phyloP scores from a whole-genome alignment of 192 early-diverging fungal genomes.

The Allomyces macrogynus region DNA sequence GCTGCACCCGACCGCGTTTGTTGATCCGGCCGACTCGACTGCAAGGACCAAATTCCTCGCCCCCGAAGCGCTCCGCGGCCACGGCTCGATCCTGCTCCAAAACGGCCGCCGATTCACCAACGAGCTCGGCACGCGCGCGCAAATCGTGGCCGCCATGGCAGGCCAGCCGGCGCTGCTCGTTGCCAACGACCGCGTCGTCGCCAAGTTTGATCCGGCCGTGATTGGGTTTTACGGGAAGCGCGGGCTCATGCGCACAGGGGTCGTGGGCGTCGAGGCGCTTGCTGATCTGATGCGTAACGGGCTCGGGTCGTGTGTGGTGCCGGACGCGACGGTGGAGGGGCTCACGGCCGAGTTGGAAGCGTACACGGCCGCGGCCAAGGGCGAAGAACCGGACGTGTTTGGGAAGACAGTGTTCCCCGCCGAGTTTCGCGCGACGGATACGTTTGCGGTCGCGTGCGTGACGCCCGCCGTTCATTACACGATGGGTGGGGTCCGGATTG shows the following conservation, averaged over 20 bases:
- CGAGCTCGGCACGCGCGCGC: constrained; percentile 85
- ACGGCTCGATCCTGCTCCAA: constrained; percentile 65
- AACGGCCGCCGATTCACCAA: constrained; percentile 79
- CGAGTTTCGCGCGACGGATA: constrained; percentile 22
- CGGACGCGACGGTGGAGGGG: constrained; percentile 7
- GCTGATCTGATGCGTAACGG: too few relatives aligned
- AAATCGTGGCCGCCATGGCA: constrained; percentile 64
- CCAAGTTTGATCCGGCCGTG: constrained; percentile 17
- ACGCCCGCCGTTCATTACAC: constrained; percentile 71
- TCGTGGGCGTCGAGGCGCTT: too few relatives aligned
- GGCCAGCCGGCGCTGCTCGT: constrained; percentile 15
- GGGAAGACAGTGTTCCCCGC: constrained; percentile 53
- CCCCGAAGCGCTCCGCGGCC: constrained; percentile 90
- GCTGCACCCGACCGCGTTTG: constrained; percentile 91
- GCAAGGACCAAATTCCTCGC: constrained; percentile 87
- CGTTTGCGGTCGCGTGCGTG: constrained; percentile 31
- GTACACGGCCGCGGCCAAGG: constrained; percentile 34
- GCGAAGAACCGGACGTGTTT: constrained; percentile 34
- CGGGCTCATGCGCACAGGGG: constrained; percentile 10
- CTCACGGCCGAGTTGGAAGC: constrained; percentile 31
- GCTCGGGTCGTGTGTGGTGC: neutral
- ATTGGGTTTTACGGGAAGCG: constrained; percentile 21
- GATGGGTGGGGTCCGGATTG: constrained; percentile 56
- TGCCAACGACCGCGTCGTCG: constrained; percentile 15
- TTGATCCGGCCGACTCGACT: constrained; percentile 69